Conservation (phyloP, 83 land plant species). For the Picea engelmannii region DNA sequence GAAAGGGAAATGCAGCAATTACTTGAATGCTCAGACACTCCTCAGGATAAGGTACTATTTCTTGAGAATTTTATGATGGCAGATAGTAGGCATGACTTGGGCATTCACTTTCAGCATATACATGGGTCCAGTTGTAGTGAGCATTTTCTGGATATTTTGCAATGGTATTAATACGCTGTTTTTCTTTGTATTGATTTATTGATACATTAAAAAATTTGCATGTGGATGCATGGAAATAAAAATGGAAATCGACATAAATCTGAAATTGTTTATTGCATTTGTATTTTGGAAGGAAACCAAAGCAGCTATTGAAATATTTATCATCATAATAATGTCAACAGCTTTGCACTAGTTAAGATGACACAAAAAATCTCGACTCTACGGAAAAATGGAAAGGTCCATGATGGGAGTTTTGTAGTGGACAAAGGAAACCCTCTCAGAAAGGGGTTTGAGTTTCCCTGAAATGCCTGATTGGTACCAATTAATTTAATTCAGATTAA, state of each 20-base stretch:
- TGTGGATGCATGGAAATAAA: not conserved
- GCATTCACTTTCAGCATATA: not conserved
- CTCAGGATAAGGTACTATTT: slow-evolving; percentile 11
- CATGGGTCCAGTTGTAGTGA: not conserved
- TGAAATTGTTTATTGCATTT: not conserved
- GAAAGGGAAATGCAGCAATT: slow-evolving; percentile 26
- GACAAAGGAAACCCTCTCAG: not conserved
- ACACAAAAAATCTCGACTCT: not conserved
- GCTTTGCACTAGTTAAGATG: not conserved
- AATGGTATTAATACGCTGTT: not conserved
- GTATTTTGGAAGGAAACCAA: not conserved
- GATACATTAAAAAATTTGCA: not conserved
- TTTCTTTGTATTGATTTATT: not conserved
- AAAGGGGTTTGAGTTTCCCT: too few relatives aligned
- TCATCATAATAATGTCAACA: not conserved
- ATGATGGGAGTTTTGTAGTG: not conserved
- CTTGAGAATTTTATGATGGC: not conserved
- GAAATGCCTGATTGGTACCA: too few relatives aligned
- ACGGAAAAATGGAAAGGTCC: not conserved
- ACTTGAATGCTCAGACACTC: slow-evolving; percentile 25
- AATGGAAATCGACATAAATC: not conserved
- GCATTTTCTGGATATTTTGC: slow-evolving; percentile 1
- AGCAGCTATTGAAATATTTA: not conserved
- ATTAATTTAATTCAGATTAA: too few relatives aligned
- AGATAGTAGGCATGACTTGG: not conserved